Evolutionary conservation across 164 flowering plant genomes (phyloP).

Genomic region (Euptelea pleiosperma): DNA sequence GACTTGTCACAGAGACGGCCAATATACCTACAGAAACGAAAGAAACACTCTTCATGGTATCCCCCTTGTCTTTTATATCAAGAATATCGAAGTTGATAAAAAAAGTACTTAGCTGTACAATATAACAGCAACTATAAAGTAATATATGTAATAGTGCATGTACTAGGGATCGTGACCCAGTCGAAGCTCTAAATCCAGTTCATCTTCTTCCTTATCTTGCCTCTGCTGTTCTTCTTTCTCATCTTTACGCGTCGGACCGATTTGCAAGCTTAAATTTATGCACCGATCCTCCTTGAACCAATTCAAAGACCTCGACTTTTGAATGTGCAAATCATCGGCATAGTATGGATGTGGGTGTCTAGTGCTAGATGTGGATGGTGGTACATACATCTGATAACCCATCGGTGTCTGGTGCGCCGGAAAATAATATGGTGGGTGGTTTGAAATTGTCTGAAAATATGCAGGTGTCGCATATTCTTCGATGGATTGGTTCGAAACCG

Average conservation of each 20-base stretch:
- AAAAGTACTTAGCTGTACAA: neutral
- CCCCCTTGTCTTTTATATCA: neutral
- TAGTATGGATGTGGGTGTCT: slow-evolving; percentile 1
- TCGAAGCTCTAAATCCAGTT: slow-evolving; percentile 60
- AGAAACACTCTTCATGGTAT: too few relatives aligned
- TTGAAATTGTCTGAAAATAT: slow-evolving; percentile 11
- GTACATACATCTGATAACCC: slow-evolving; percentile 25
- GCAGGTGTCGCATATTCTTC: neutral
- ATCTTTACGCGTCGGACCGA: slow-evolving; percentile 15
- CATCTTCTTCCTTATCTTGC: slow-evolving; percentile 22
- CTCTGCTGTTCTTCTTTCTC: slow-evolving; percentile 14
- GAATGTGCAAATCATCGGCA: slow-evolving; percentile 5
- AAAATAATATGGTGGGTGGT: slow-evolving; percentile 6
- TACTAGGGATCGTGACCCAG: slow-evolving; percentile 43
- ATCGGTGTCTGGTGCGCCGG: slow-evolving; percentile 11
- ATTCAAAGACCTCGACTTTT: slow-evolving; percentile 12
- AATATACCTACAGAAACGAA: neutral
- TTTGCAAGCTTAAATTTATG: slow-evolving; percentile 19
- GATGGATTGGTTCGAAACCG: slow-evolving; percentile 8
- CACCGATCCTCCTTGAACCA: slow-evolving; percentile 23
- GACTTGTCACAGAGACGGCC: neutral
- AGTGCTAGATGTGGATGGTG: slow-evolving; percentile 15
- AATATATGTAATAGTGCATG: neutral
- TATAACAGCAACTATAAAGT: neutral
- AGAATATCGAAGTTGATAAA: neutral